These are phyloP conservation scores for Coemansia sp. DNA, from an alignment of 192 early-diverging fungal species.

Conservation along the genomic window DNA sequence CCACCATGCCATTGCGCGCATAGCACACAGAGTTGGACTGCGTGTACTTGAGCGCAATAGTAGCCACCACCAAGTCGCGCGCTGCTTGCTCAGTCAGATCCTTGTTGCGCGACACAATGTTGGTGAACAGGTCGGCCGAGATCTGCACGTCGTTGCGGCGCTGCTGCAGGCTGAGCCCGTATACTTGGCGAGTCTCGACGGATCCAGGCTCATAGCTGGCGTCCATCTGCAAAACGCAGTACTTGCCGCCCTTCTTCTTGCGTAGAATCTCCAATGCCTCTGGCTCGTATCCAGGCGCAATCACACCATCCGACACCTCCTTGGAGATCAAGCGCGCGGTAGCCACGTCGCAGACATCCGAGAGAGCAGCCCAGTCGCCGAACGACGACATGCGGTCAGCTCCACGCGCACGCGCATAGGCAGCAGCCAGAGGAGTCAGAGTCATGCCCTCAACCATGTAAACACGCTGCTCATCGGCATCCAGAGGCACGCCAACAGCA, in stretches of 20 bases:
- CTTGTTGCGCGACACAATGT: slow-evolving; percentile 85
- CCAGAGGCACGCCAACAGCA: slow-evolving; percentile 84
- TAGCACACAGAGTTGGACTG: slow-evolving; percentile 99
- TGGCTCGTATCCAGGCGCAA: slow-evolving; percentile 87
- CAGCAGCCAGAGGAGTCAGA: slow-evolving; percentile 85
- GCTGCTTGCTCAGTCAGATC: slow-evolving; percentile 69
- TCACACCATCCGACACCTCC: slow-evolving; percentile 97
- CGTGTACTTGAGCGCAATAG: slow-evolving; percentile 98
- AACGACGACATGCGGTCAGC: slow-evolving; percentile 99
- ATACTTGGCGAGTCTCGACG: slow-evolving; percentile 93
- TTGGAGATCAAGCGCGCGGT: slow-evolving; percentile 96
- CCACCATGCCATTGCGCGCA: slow-evolving; percentile 96
- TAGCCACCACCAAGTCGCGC: slow-evolving; percentile 93
- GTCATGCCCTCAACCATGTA: slow-evolving; percentile 90
- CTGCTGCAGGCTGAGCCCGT: slow-evolving; percentile 91
- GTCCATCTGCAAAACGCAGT: slow-evolving; percentile 94
- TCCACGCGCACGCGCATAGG: slow-evolving; percentile 97
- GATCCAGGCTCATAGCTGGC: slow-evolving; percentile 83
- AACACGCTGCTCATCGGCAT: slow-evolving; percentile 84
- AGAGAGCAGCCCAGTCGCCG: slow-evolving; percentile 98
- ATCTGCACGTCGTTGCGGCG: slow-evolving; percentile 89
- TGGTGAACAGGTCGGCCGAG: slow-evolving; percentile 74
- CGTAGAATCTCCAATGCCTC: slow-evolving; percentile 89
- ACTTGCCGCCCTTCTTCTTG: slow-evolving; percentile 98
- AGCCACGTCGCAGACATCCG: slow-evolving; percentile 83